phyloP scores from a whole-genome alignment of 1,139 yeast genomes.

The Kodamaea ohmeri region DNA sequence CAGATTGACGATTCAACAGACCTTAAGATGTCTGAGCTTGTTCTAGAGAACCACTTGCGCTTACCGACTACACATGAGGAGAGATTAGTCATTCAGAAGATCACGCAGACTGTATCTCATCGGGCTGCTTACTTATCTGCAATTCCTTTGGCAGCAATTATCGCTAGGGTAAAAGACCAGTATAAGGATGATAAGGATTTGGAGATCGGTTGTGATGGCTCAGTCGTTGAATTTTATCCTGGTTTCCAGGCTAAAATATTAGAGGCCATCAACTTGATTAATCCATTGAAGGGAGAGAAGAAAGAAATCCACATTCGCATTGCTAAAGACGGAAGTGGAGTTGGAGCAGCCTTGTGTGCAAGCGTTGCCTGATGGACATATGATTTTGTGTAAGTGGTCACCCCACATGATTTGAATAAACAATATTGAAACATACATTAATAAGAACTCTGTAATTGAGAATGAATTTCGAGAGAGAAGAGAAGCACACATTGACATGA shows the following conservation, averaged over 20 bases:
- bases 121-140: constrained; percentile 88
- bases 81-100: constrained; percentile 63
- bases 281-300: constrained; percentile 67
- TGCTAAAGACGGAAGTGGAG: constrained; percentile 94
- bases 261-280: constrained; percentile 68
- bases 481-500: no score
- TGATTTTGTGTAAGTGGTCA: no score
- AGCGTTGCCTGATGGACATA: constrained; percentile 25
- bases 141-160: constrained; percentile 81
- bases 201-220: constrained; percentile 93
- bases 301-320: constrained; percentile 71
- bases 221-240: constrained; percentile 89
- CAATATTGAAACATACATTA: no score
- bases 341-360: constrained; percentile 95
- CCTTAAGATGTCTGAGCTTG: constrained; percentile 61
- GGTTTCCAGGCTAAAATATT: constrained; percentile 74
- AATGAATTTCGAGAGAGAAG: no score
- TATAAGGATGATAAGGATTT: constrained; percentile 60
- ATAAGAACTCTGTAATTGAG: no score
- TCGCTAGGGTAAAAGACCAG: constrained; percentile 37
- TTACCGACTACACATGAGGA: constrained; percentile 67
- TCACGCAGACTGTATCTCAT: constrained; percentile 75
- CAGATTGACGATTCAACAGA: constrained; percentile 78
- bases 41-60: constrained; percentile 61
- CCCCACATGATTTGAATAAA: no score